Evolutionary conservation across 495 filamentous ascomycete genomes (phyloP).

Genomic region (Neurospora sp.): DNA sequence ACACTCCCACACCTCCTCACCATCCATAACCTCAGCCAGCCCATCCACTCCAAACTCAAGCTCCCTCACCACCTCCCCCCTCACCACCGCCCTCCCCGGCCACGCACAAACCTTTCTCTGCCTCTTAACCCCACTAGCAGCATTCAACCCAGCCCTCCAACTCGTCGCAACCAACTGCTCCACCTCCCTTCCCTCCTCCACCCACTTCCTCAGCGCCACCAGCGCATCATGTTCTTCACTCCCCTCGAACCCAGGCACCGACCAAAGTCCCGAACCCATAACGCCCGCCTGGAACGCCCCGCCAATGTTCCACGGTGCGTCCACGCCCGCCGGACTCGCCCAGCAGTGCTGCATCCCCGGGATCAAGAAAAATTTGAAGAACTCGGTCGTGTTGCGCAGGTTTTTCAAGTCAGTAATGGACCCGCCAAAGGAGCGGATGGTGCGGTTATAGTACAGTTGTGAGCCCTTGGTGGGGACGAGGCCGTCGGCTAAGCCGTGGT

Average conservation of each 20-base stretch:
- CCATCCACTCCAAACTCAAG: neutral
- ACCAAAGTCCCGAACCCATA: constrained; percentile 10
- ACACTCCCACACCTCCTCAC: neutral
- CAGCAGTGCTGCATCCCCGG: constrained; percentile 37
- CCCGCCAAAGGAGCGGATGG: constrained; percentile 16
- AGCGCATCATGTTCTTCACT: constrained; percentile 36
- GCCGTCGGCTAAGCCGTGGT: constrained; percentile 45
- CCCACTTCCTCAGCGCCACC: constrained; percentile 43
- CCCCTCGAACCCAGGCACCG: constrained; percentile 29
- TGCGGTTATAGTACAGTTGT: constrained; percentile 32
- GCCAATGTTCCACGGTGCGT: constrained; percentile 38
- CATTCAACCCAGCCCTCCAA: constrained; percentile 25
- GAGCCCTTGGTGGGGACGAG: constrained; percentile 36
- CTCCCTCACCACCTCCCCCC: constrained; percentile 10
- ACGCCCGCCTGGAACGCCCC: constrained; percentile 25
- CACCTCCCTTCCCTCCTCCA: constrained; percentile 33
- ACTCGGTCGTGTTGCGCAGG: constrained; percentile 6
- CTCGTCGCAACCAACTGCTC: constrained; percentile 35
- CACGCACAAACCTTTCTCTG: constrained; percentile 38
- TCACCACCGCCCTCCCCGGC: constrained; percentile 22
- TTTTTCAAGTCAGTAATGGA: constrained; percentile 2
- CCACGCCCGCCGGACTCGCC: constrained; percentile 16
- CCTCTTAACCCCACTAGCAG: constrained; percentile 22
- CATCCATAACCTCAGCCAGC: neutral
- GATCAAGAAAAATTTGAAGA: constrained; percentile 30